Conservation (phyloP, 768 basidiomycete species). For the Botryobasidium botryosum region DNA sequence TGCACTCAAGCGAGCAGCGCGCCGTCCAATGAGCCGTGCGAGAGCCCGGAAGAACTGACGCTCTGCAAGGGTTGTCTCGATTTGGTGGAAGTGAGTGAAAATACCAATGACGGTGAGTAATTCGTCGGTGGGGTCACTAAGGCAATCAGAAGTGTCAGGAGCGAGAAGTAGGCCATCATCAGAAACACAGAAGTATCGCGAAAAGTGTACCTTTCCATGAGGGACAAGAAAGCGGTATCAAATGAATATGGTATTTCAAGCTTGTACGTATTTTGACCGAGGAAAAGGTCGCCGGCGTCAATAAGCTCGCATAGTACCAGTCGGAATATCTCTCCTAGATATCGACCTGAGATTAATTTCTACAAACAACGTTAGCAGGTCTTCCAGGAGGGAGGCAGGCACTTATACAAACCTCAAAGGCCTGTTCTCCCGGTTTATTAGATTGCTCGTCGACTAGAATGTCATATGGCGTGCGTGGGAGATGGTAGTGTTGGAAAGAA, state of each 20-base stretch:
- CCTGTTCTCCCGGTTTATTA: slow-evolving; percentile 93
- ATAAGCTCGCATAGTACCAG: slow-evolving; percentile 89
- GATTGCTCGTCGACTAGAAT: slow-evolving; percentile 79
- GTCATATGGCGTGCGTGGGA: slow-evolving; percentile 93
- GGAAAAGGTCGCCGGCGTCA: slow-evolving; percentile 91
- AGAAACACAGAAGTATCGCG: neutral
- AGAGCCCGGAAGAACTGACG: slow-evolving; percentile 94
- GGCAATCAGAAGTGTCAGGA: neutral
- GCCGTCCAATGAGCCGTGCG: slow-evolving; percentile 72
- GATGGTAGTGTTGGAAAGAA: slow-evolving; percentile 83
- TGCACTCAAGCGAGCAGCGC: slow-evolving; percentile 79
- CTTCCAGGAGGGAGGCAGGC: neutral
- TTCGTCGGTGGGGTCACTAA: slow-evolving; percentile 91
- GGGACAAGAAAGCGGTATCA: slow-evolving; percentile 90
- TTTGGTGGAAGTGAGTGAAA: slow-evolving; percentile 90
- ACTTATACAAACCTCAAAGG: slow-evolving; percentile 50
- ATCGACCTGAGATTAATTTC: slow-evolving; percentile 94
- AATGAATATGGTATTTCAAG: slow-evolving; percentile 83
- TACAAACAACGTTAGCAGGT: slow-evolving; percentile 17
- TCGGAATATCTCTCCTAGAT: slow-evolving; percentile 93
- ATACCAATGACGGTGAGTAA: slow-evolving; percentile 93
- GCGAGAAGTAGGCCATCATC: too few relatives aligned
- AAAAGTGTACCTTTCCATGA: slow-evolving; percentile 71
- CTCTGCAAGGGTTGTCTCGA: slow-evolving; percentile 92
- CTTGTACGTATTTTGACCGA: slow-evolving; percentile 98